Base-by-base conservation (phyloP, 306 rosid species). In the Prunus armeniaca region DNA sequence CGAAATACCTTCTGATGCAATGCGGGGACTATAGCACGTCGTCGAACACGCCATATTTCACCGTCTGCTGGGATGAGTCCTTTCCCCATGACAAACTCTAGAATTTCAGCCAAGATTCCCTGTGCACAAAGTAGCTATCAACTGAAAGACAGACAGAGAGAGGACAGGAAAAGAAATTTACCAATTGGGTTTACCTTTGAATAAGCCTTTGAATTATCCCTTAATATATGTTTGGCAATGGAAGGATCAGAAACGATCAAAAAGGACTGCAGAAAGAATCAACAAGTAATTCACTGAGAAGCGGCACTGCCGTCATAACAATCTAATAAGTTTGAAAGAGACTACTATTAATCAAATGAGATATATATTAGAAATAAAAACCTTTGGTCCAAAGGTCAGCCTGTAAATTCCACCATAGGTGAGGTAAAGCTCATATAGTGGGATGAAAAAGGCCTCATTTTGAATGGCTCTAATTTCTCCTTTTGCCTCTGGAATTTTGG, bases 31-130 rank as follows among this genome's bases (percentile, higher is more conserved):
- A 95, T 88, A 77, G 93, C 86, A 67, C 97, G 93, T 28, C 97
- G 89, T 57, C 99, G 83, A 32, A 83, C 85, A 72, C 92, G 92
- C 99, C 99, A 95, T 79, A 95, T 87, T 78, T 95, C 97, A 60
- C 99, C 99, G 63, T 95, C 99, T 71, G 99, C 99, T 34, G 99
- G 99, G 84, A 95, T 95, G 65, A 95, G 97, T 65, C 99, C 99
- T 75, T 84, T 95, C 64, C 99, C 99, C 99, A 95, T 95, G 65
- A 95, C 99, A 79, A 95, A 95, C 9, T 95, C 93, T 10, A 95
- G 85, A 75, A 95, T 95, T 88, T 95, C 99, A 69, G 99, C 99
- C 89, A 95, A 85, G 81, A 95, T 92, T 51, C 99, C 99, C 99
- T 95, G 93, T 76, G 76, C 62, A 58, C 71, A 60, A 58, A 85